Percentiles rank a stretch among this genome's conserved stretches.
phyloP scores from a whole-genome alignment of 192 early-diverging fungal genomes.

The Coemansia sp. region DNA sequence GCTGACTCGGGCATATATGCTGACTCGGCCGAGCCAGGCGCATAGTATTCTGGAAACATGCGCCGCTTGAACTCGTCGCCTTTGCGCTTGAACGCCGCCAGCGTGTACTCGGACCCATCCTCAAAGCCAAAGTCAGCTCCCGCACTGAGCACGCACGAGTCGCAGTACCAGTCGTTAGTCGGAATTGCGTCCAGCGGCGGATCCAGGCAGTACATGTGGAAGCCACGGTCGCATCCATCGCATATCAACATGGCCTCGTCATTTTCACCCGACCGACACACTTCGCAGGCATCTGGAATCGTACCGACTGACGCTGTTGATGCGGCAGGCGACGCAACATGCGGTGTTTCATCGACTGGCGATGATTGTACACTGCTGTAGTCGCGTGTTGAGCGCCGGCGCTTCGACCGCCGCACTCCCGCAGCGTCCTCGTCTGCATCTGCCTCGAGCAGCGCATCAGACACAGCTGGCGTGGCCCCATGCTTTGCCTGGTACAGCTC shows the following conservation, averaged over 20 bases:
- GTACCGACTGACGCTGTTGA: conserved; percentile 27
- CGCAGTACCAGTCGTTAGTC: conserved; percentile 83
- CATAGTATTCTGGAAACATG: conserved; percentile 64
- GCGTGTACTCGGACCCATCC: conserved; percentile 76
- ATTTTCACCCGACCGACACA: conserved; percentile 51
- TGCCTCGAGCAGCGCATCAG: neutral
- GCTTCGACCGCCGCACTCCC: conserved; percentile 40
- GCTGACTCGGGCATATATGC: neutral
- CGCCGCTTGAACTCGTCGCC: conserved; percentile 79
- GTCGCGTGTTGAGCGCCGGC: conserved; percentile 22
- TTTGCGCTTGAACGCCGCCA: conserved; percentile 76
- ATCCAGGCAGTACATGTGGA: conserved; percentile 77
- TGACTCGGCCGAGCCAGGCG: neutral
- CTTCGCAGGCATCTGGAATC: conserved; percentile 48
- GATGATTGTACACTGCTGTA: conserved; percentile 2
- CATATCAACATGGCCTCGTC: conserved; percentile 77
- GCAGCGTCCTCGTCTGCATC: neutral
- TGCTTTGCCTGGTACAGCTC: conserved; percentile 65
- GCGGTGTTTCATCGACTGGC: neutral
- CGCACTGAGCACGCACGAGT: conserved; percentile 70
- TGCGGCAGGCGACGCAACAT: conserved; percentile 26
- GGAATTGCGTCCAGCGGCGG: conserved; percentile 65
- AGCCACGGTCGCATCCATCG: conserved; percentile 83
- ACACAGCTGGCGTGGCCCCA: conserved; percentile 12
- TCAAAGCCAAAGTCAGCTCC: conserved; percentile 94